A percentile compares a stretch with the other conserved stretches of the same genome.
Conservation (phyloP, 2,329 filamentous ascomycete species). For the Fusarium chaquense region DNA sequence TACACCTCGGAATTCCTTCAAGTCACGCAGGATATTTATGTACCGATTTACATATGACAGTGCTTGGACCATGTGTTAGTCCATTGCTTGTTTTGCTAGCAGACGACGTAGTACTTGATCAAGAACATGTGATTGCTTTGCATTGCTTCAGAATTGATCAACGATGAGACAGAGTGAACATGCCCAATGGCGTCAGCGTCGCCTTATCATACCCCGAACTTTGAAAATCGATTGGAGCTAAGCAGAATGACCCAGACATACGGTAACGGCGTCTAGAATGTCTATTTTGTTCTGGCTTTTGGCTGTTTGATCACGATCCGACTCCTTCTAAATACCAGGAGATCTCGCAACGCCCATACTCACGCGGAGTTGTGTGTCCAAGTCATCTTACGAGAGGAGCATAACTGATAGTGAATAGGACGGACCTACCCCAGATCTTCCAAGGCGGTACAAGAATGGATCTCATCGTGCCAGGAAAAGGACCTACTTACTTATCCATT, state of each 20-base stretch:
- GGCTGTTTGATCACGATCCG: neutral
- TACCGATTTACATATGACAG: constrained; percentile 10
- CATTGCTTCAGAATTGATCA: neutral
- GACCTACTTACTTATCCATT: neutral
- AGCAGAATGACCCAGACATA: neutral
- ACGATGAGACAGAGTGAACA: neutral
- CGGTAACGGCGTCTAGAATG: constrained; percentile 9
- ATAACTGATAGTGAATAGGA: constrained; percentile 19
- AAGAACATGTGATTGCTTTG: constrained; percentile 10
- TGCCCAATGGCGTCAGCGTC: constrained; percentile 11
- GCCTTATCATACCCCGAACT: constrained; percentile 3
- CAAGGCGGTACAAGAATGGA: constrained; percentile 5
- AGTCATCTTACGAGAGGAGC: constrained; percentile 24
- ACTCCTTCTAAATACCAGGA: neutral
- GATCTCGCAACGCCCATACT: neutral
- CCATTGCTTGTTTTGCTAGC: constrained; percentile 18
- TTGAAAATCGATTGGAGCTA: neutral
- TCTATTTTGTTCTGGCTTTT: neutral
- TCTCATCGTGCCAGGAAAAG: neutral
- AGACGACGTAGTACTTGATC: neutral
- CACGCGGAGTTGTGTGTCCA: constrained; percentile 28
- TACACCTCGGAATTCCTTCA: neutral
- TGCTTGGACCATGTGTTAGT: constrained; percentile 15
- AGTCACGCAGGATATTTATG: neutral
- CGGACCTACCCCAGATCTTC: constrained; percentile 19